These are phyloP conservation scores for Pulveroboletus sp. DNA, from an alignment of 768 basidiomycete species.

Conservation along the genomic window DNA sequence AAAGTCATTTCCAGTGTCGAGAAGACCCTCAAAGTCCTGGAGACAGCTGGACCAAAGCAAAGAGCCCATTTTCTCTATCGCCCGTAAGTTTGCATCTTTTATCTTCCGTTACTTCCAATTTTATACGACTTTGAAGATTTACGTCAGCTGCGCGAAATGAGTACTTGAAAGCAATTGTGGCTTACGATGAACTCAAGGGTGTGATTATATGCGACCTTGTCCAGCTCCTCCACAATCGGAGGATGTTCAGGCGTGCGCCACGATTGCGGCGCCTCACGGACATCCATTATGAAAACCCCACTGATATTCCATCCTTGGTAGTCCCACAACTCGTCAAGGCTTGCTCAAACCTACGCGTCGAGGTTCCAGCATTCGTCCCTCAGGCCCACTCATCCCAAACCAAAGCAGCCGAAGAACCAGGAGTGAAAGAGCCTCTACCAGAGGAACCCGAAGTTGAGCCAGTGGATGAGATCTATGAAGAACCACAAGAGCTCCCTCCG, in stretches of 20 bases:
- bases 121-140: not conserved
- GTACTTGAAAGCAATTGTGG: conserved; percentile 12
- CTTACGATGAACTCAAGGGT: not conserved
- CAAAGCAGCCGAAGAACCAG: not conserved
- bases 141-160: not conserved
- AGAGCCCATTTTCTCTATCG: conserved; percentile 5
- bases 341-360: conserved; percentile 10
- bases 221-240: conserved; percentile 18
- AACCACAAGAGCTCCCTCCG: conserved; percentile 8
- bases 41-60: not conserved
- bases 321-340: conserved; percentile 11
- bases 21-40: conserved; percentile 8
- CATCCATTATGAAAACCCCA: conserved; percentile 27
- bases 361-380: conserved; percentile 16
- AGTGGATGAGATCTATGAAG: conserved; percentile 10
- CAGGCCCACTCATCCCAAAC: not conserved
- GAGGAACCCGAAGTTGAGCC: not conserved
- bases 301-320: conserved; percentile 31
- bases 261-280: conserved; percentile 22
- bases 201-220: conserved; percentile 15
- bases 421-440: not conserved
- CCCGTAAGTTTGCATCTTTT: not conserved
- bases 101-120: not conserved
- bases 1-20: not conserved
- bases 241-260: not conserved